Conservation (phyloP, 257 asterid species). For the Paulownia fortunei region DNA sequence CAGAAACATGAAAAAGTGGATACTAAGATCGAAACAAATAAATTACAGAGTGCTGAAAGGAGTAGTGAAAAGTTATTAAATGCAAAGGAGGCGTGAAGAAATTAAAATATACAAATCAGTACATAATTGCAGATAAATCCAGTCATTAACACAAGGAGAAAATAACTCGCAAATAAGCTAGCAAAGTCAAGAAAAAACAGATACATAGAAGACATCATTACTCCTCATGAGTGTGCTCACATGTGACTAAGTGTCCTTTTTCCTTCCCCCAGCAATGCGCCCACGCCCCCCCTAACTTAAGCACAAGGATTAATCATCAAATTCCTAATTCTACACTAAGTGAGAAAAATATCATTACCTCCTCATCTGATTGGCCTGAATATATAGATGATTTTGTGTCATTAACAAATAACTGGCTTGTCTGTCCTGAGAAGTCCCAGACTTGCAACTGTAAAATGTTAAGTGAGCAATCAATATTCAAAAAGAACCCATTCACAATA, state of each 20-base stretch:
- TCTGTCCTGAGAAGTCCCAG: conserved; percentile 83
- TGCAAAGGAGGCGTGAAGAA: neutral
- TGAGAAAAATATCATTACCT: conserved; percentile 43
- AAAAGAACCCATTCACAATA: conserved; percentile 22
- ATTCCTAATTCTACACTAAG: conserved; percentile 24
- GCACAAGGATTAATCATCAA: conserved; percentile 11
- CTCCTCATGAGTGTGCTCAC: neutral
- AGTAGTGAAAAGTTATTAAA: neutral
- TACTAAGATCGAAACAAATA: neutral
- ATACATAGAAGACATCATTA: neutral
- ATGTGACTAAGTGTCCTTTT: neutral
- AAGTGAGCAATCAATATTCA: conserved; percentile 26
- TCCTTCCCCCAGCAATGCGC: too few relatives aligned
- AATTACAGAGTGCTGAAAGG: neutral
- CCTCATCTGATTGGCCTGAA: conserved; percentile 44
- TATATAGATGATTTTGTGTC: conserved; percentile 38
- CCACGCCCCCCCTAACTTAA: too few relatives aligned
- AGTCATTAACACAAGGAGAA: neutral
- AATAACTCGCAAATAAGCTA: neutral
- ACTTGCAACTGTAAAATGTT: conserved; percentile 59
- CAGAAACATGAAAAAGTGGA: neutral
- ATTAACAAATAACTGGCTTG: conserved; percentile 46
- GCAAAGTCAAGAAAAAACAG: neutral
- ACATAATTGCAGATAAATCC: neutral
- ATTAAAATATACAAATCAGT: neutral